phyloP scores from a whole-genome alignment of 495 filamentous ascomycete species.

The Podospora didyma region DNA sequence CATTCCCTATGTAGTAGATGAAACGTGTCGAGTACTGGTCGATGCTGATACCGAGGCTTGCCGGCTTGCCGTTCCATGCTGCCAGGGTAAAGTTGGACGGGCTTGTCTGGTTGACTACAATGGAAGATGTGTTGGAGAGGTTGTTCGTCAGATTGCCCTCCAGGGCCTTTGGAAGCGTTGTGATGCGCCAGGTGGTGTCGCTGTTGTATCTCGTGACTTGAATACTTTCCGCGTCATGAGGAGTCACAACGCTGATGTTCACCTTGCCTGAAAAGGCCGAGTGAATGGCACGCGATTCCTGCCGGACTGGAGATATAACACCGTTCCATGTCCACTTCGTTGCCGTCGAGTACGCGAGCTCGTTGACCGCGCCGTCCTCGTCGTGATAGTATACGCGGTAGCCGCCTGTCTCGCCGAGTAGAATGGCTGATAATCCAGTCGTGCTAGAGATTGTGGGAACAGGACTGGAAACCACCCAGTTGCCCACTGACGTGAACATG shows the following conservation, averaged over 20 bases:
- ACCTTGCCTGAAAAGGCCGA: constrained; percentile 19
- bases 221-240: constrained; percentile 26
- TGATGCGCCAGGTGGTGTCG: constrained; percentile 23
- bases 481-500: constrained; percentile 17
- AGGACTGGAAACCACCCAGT: constrained; percentile 18
- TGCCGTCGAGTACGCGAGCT: constrained; percentile 22
- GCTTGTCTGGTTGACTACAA: constrained; percentile 23
- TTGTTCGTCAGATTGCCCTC: constrained; percentile 15
- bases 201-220: constrained; percentile 19
- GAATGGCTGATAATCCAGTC: constrained; percentile 25
- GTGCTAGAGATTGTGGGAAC: constrained; percentile 19
- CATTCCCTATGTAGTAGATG: constrained; percentile 37
- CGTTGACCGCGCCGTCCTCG: constrained; percentile 20
- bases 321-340: constrained; percentile 21
- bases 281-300: constrained; percentile 19
- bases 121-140: constrained; percentile 13
- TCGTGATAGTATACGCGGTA: constrained; percentile 38
- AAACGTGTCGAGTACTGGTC: constrained; percentile 22
- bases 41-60: constrained; percentile 24
- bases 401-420: constrained; percentile 25
- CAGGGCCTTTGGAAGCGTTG: constrained; percentile 27
- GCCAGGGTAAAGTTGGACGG: constrained; percentile 28
- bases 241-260: constrained; percentile 30
- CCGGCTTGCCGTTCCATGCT: constrained; percentile 25
- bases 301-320: constrained; percentile 23